Conservation (phyloP, 257 asterid genomes). For the Solanum pinnatisectum region DNA sequence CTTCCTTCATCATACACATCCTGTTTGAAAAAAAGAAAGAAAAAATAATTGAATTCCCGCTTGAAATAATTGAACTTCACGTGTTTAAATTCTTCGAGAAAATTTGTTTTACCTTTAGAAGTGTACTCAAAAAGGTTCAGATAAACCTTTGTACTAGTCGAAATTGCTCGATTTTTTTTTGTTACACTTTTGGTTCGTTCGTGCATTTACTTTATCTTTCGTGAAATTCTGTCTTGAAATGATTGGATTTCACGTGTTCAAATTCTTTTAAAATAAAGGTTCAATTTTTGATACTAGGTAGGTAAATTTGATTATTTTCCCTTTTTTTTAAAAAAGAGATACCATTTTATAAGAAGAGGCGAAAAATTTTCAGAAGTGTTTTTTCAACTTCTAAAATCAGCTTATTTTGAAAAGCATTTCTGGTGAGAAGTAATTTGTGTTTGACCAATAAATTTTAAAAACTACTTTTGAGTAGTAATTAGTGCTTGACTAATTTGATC, state of each 20-base stretch:
- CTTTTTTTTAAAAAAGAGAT: too few species aligned
- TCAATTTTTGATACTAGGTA: too few species aligned
- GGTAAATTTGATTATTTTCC: too few species aligned
- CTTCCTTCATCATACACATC: conserved; percentile 92
- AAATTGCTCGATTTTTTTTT: neutral
- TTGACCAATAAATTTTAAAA: too few species aligned
- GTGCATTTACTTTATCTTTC: neutral
- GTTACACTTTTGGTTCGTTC: neutral
- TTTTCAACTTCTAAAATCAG: too few species aligned
- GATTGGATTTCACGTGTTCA: neutral
- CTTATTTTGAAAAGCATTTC: too few species aligned
- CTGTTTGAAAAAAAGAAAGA: conserved; percentile 15
- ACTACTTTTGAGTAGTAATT: too few species aligned
- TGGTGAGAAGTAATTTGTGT: too few species aligned
- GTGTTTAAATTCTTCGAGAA: neutral
- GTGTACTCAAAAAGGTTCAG: neutral
- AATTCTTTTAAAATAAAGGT: neutral
- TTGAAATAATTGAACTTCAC: neutral
- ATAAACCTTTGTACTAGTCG: neutral
- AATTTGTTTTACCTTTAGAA: neutral
- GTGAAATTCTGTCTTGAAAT: neutral
- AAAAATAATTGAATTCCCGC: neutral
- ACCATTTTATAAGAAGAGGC: too few species aligned
- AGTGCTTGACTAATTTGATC: too few species aligned
- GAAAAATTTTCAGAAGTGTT: too few species aligned